A percentile compares a stretch with the other conserved stretches of the same genome.
Evolutionary conservation across 1,284 basidiomycete genomes (phyloP).

Genomic region (Fistulinella staudtii): DNA sequence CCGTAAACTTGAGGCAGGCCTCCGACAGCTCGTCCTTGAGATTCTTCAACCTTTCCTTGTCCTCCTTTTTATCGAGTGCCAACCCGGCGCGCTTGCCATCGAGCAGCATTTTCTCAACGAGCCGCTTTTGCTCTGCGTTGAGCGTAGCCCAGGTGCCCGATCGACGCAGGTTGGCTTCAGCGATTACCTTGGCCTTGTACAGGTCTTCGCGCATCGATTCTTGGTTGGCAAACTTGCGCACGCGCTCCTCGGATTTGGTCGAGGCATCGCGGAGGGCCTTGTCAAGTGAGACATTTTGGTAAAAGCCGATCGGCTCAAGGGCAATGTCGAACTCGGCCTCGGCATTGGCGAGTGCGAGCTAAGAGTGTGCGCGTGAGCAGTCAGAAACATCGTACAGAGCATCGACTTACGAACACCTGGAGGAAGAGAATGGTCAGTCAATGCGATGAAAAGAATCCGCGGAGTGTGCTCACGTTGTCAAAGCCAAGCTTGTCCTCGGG

Average conservation of each 20-base stretch:
- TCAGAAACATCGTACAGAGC: background rate
- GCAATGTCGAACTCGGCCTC: conserved; percentile 52
- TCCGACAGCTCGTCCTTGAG: conserved; percentile 70
- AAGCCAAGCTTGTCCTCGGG: conserved; percentile 54
- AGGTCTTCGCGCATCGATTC: conserved; percentile 75
- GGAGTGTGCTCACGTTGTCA: conserved; percentile 44
- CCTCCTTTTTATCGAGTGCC: conserved; percentile 60
- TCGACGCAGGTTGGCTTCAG: conserved; percentile 61
- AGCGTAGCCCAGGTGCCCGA: conserved; percentile 56
- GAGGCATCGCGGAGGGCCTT: conserved; percentile 74
- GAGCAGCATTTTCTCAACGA: conserved; percentile 74
- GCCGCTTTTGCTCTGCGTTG: conserved; percentile 61
- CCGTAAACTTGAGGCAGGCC: conserved; percentile 69
- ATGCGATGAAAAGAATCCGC: background rate
- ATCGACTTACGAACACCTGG: conserved; percentile 64
- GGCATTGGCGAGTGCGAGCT: conserved; percentile 52
- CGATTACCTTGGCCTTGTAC: conserved; percentile 65
- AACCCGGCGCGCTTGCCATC: conserved; percentile 76
- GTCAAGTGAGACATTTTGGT: conserved; percentile 72
- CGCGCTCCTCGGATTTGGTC: conserved; percentile 63
- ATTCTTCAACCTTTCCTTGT: conserved; percentile 48
- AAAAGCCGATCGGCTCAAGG: conserved; percentile 65
- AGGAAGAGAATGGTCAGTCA: background rate
- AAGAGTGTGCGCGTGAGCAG: conserved; percentile 17
- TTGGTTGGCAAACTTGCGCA: conserved; percentile 66